These are phyloP conservation scores for Arthromyces matolae DNA, from an alignment of 768 basidiomycete genomes.

Conservation along the genomic window DNA sequence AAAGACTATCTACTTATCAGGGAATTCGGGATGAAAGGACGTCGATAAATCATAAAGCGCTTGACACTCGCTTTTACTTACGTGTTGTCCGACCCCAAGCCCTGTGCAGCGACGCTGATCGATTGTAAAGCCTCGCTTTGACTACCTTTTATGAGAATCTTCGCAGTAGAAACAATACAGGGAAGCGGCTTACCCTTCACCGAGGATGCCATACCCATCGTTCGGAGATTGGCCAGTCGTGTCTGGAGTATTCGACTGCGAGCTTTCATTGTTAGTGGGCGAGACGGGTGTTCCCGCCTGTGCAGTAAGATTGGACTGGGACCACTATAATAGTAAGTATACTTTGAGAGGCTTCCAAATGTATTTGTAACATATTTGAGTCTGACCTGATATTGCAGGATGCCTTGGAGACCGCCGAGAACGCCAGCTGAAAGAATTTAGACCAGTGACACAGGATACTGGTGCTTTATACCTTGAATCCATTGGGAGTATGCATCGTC, in stretches of 20 bases:
- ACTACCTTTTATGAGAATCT: constrained; percentile 15
- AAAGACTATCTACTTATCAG: no score
- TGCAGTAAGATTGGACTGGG: constrained; percentile 47
- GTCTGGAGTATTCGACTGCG: constrained; percentile 24
- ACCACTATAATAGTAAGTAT: constrained; percentile 44
- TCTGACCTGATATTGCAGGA: constrained; percentile 46
- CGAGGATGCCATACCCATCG: constrained; percentile 55
- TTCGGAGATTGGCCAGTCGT: constrained; percentile 55
- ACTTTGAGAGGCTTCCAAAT: neutral
- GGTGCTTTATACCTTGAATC: constrained; percentile 37
- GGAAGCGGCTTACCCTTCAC: constrained; percentile 32
- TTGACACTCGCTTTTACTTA: no score
- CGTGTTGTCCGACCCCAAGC: constrained; percentile 26
- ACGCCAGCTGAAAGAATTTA: constrained; percentile 35
- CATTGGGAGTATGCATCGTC: constrained; percentile 52
- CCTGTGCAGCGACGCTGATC: constrained; percentile 29
- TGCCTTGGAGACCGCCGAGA: constrained; percentile 36
- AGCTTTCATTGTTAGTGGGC: constrained; percentile 29
- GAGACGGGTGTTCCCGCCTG: constrained; percentile 44
- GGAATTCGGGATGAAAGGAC: constrained; percentile 1
- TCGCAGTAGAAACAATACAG: neutral
- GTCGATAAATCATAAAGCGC: neutral
- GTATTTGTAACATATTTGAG: neutral
- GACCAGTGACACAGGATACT: neutral
- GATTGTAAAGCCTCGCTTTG: constrained; percentile 27